Evolutionary conservation across 257 asterid genomes (phyloP).

Genomic region (Mentha longifolia): DNA sequence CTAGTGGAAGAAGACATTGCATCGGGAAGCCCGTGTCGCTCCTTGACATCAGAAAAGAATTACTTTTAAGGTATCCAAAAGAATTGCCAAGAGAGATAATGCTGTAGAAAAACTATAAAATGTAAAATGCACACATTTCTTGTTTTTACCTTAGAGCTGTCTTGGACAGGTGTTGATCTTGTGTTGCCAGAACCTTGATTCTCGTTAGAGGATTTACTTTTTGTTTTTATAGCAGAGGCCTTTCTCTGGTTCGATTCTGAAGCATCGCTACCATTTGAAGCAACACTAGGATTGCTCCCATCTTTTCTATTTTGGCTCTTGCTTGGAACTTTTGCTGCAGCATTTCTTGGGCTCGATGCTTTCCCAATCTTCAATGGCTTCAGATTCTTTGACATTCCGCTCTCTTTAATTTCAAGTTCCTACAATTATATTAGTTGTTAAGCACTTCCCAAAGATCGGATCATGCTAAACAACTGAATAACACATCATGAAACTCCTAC

Average conservation of each 20-base stretch:
- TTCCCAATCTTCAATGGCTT: slow-evolving; percentile 44
- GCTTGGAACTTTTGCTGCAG: slow-evolving; percentile 28
- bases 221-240: slow-evolving; percentile 31
- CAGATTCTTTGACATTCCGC: slow-evolving; percentile 34
- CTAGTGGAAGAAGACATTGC: slow-evolving; percentile 45
- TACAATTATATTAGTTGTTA: slow-evolving; percentile 29
- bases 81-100: background rate
- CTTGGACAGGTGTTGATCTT: slow-evolving; percentile 33
- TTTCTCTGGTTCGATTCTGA: slow-evolving; percentile 40
- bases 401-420: slow-evolving; percentile 40
- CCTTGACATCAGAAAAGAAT: slow-evolving; percentile 20
- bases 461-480: background rate
- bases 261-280: slow-evolving; percentile 49
- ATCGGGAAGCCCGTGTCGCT: slow-evolving; percentile 44
- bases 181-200: slow-evolving; percentile 36
- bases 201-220: slow-evolving; percentile 41
- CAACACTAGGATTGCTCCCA: slow-evolving; percentile 32
- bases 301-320: slow-evolving; percentile 47
- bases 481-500: slow-evolving; percentile 32
- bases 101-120: background rate
- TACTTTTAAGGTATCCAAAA: background rate
- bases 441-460: slow-evolving; percentile 7
- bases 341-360: slow-evolving; percentile 33
- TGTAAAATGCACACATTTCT: background rate
- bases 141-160: slow-evolving; percentile 39